Evolutionary conservation across 495 filamentous ascomycete species (phyloP).

Genomic region (Tuber umbilicatum): DNA sequence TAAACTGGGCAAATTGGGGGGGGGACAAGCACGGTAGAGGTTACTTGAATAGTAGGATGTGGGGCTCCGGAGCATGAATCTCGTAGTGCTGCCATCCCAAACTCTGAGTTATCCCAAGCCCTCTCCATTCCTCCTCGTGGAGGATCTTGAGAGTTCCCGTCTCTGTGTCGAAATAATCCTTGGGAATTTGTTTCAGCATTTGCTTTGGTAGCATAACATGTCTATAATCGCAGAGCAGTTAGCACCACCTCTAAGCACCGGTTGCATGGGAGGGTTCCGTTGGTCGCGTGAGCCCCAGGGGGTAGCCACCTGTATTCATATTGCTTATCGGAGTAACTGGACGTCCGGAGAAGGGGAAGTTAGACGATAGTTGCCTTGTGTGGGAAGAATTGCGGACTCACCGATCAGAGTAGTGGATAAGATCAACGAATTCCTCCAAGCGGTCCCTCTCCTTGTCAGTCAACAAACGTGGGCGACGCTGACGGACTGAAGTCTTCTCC

Average conservation of each 20-base stretch:
- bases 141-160: constrained; percentile 92
- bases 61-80: constrained; percentile 96
- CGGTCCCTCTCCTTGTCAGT: constrained; percentile 71
- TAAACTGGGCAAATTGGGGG: background rate
- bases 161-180: constrained; percentile 84
- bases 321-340: constrained; percentile 41
- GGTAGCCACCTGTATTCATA: constrained; percentile 40
- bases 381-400: constrained; percentile 44
- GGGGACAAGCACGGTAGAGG: constrained; percentile 37
- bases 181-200: constrained; percentile 94
- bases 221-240: constrained; percentile 65
- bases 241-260: constrained; percentile 65
- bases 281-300: background rate
- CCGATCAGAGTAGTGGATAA: constrained; percentile 93
- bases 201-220: constrained; percentile 95
- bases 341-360: background rate
- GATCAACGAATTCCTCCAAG: constrained; percentile 83
- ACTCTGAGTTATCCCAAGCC: constrained; percentile 92
- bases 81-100: constrained; percentile 99
- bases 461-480: constrained; percentile 71
- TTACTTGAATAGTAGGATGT: constrained; percentile 97
- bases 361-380: background rate
- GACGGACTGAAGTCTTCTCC: constrained; percentile 66
- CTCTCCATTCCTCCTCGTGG: constrained; percentile 98
- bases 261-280: constrained; percentile 5